A percentile compares a stretch with the other conserved stretches of the same genome.
phyloP scores from a whole-genome alignment of 202 grass and related monocot species.

The Zizania palustris region DNA sequence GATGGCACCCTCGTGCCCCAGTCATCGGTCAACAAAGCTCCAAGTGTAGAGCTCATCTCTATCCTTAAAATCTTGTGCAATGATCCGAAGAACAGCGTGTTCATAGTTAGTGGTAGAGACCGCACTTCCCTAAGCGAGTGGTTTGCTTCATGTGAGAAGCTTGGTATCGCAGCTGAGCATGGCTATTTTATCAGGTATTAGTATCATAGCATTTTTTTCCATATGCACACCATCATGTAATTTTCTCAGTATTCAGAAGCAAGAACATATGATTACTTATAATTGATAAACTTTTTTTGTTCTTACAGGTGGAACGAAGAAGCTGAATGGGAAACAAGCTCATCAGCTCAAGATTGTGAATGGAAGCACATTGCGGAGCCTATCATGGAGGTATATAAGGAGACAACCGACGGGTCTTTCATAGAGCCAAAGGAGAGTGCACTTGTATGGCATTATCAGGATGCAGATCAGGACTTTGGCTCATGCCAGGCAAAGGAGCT shows the following conservation, averaged over 20 bases:
- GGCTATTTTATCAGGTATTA: conserved; percentile 79
- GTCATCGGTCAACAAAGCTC: conserved; percentile 60
- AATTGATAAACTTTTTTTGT: conserved; percentile 29
- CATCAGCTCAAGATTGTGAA: conserved; percentile 30
- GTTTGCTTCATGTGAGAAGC: conserved; percentile 66
- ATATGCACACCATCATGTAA: background rate
- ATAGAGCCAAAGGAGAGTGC: conserved; percentile 74
- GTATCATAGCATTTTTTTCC: background rate
- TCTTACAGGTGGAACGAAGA: conserved; percentile 63
- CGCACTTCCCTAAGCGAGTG: conserved; percentile 47
- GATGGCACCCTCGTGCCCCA: conserved; percentile 86
- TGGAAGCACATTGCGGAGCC: conserved; percentile 73
- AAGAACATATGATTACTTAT: background rate
- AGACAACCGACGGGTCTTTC: conserved; percentile 75
- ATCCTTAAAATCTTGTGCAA: conserved; percentile 67
- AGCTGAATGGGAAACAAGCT: conserved; percentile 61
- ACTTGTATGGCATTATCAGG: conserved; percentile 80
- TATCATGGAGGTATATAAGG: conserved; percentile 63
- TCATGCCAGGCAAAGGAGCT: conserved; percentile 83
- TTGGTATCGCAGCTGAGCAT: conserved; percentile 90
- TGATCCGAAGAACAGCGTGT: conserved; percentile 72
- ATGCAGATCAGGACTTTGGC: conserved; percentile 76
- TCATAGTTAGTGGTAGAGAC: conserved; percentile 81
- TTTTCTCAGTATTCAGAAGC: background rate
- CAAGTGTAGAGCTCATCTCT: conserved; percentile 60